A percentile compares a stretch with the other conserved stretches of the same genome.
Evolutionary conservation across 148 eudicot species (phyloP).

Genomic region (Pharnaceum exiguum): DNA sequence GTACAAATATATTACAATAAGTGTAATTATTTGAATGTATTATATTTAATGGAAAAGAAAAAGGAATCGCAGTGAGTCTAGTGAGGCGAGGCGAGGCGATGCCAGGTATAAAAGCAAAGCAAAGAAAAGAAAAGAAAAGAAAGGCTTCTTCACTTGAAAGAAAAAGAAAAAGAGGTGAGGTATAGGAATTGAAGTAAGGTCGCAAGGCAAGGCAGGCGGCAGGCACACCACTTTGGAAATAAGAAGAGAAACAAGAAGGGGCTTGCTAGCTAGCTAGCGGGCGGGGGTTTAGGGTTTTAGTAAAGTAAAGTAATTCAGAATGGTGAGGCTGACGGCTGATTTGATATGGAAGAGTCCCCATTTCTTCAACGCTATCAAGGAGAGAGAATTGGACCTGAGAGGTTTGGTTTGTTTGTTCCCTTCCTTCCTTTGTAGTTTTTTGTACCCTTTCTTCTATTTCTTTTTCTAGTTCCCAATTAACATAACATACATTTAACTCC

Average conservation of each 20-base stretch:
- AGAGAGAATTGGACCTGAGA: slow-evolving; percentile 96
- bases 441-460: not conserved
- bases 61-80: too few species aligned
- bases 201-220: too few species aligned
- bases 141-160: too few species aligned
- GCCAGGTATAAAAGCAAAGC: too few species aligned
- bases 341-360: slow-evolving; percentile 98
- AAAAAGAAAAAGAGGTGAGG: too few species aligned
- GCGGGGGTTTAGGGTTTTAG: not conserved
- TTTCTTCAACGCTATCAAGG: slow-evolving; percentile 87
- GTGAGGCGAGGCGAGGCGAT: too few species aligned
- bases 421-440: not conserved
- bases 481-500: too few species aligned
- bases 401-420: slow-evolving; percentile 40
- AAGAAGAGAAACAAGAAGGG: not conserved
- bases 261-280: not conserved
- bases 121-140: too few species aligned
- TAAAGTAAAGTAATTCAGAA: slow-evolving; percentile 1
- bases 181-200: too few species aligned
- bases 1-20: too few species aligned
- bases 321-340: slow-evolving; percentile 90
- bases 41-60: too few species aligned
- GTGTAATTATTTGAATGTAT: too few species aligned
- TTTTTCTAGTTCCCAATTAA: not conserved
- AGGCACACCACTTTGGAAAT: not conserved